Evolutionary conservation across 176 grass and related monocot species (phyloP).

Genomic region (Zoysia pacifica): DNA sequence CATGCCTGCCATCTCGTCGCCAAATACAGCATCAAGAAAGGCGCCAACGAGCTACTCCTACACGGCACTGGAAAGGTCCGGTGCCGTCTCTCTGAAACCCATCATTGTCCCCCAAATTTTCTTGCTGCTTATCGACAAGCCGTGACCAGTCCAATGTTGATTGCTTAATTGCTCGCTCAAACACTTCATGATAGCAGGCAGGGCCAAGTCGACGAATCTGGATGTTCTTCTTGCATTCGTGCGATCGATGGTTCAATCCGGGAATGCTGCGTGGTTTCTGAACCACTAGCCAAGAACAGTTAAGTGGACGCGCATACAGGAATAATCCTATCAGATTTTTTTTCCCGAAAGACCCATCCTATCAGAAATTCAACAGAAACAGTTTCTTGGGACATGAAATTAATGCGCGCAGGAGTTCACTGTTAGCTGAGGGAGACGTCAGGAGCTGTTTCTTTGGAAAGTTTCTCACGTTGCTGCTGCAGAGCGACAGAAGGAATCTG

Average conservation of each 20-base stretch:
- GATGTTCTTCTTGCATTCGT: too few relatives aligned
- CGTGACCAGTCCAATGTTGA: conserved; percentile 8
- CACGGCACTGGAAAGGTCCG: conserved; percentile 43
- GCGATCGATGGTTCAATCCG: too few relatives aligned
- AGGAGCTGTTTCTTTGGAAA: conserved; percentile 50
- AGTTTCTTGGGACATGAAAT: conserved; percentile 37
- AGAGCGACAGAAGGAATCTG: too few relatives aligned
- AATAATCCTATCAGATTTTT: conserved; percentile 22
- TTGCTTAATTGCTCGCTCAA: conserved; percentile 6
- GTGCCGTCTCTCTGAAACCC: conserved; percentile 46
- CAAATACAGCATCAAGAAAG: conserved; percentile 27
- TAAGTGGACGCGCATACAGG: conserved; percentile 16
- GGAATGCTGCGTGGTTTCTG: too few relatives aligned
- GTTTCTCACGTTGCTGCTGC: background rate
- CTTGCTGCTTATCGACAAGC: conserved; percentile 51
- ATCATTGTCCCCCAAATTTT: conserved; percentile 41
- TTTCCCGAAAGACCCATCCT: background rate
- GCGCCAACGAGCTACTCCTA: conserved; percentile 28
- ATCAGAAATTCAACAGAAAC: conserved; percentile 50
- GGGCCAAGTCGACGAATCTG: too few relatives aligned
- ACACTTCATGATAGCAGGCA: conserved; percentile 15
- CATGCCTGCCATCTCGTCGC: background rate
- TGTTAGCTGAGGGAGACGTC: background rate
- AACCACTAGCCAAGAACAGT: background rate
- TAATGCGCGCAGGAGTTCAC: too few relatives aligned